phyloP scores from a whole-genome alignment of 1,284 basidiomycete species.

The Prillingera fragicola region DNA sequence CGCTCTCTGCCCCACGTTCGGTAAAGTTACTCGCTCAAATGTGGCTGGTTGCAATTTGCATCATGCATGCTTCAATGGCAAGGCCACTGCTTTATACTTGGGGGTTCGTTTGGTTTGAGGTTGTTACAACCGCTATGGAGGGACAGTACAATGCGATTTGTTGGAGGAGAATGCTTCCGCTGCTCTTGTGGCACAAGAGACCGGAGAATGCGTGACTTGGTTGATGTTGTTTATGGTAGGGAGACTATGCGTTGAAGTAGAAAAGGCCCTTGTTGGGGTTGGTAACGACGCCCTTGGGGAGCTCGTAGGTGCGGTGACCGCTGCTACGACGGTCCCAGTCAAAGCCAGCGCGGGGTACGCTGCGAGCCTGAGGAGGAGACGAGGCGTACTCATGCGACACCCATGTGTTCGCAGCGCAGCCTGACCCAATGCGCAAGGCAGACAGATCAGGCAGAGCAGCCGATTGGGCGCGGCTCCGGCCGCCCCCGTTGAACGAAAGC shows the following conservation, averaged over 20 bases:
- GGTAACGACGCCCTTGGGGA: slow-evolving; percentile 35
- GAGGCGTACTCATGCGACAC: slow-evolving; percentile 9
- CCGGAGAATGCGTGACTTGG: background rate
- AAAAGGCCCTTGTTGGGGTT: slow-evolving; percentile 42
- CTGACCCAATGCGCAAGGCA: slow-evolving; percentile 14
- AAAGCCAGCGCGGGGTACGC: slow-evolving; percentile 26
- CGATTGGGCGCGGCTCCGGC: too few species aligned
- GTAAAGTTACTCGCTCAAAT: too few species aligned
- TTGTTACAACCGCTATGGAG: too few species aligned
- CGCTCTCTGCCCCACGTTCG: too few species aligned
- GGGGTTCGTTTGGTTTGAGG: too few species aligned
- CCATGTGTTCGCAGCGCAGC: slow-evolving; percentile 4
- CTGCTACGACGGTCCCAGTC: slow-evolving; percentile 32
- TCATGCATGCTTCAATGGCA: too few species aligned
- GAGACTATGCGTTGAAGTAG: slow-evolving; percentile 33
- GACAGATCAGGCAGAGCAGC: slow-evolving; percentile 21
- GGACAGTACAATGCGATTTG: too few species aligned
- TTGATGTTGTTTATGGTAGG: background rate
- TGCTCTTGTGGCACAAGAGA: background rate
- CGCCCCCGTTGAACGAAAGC: too few species aligned
- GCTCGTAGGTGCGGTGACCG: slow-evolving; percentile 33
- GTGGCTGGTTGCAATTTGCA: too few species aligned
- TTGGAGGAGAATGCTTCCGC: background rate
- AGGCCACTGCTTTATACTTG: too few species aligned
- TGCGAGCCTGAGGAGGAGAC: slow-evolving; percentile 3